A percentile compares a stretch with the other conserved stretches of the same genome.
These are phyloP conservation scores for Volvox carteri DNA, from an alignment of 163 green algal species.

Conservation along the genomic window DNA sequence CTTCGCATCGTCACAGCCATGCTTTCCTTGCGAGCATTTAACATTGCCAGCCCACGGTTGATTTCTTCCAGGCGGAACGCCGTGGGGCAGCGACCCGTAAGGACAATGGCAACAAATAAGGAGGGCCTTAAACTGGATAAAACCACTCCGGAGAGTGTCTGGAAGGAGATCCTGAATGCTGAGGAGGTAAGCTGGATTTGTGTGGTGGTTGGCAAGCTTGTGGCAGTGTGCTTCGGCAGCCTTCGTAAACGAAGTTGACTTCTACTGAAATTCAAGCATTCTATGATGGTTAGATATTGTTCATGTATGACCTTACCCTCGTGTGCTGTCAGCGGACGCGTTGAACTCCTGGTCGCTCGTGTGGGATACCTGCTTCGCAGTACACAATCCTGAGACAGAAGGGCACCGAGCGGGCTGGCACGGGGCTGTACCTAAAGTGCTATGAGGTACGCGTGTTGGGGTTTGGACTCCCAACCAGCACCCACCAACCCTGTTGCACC, in stretches of 20 bases:
- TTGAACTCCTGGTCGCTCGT: neutral
- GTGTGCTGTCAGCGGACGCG: too few species aligned
- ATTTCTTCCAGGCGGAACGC: neutral
- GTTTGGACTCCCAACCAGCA: too few species aligned
- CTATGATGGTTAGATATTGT: neutral
- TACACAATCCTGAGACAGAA: constrained; percentile 84
- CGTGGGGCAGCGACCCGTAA: neutral
- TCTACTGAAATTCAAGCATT: neutral
- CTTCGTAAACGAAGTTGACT: neutral
- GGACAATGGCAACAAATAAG: constrained; percentile 18
- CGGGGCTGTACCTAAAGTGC: constrained; percentile 81
- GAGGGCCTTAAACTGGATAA: constrained; percentile 38
- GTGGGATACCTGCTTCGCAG: constrained; percentile 60
- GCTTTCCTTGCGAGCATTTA: constrained; percentile 19
- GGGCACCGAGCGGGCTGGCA: constrained; percentile 84
- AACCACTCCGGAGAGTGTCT: constrained; percentile 65
- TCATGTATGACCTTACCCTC: too few species aligned
- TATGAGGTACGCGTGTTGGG: constrained; percentile 53
- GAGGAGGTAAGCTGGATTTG: constrained; percentile 75
- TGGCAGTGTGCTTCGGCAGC: neutral
- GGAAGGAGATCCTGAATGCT: constrained; percentile 73
- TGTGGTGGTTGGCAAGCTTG: constrained; percentile 10
- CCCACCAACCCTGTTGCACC: too few species aligned
- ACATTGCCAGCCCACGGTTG: neutral
- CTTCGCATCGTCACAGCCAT: neutral